These are phyloP conservation scores for Crithidia expoeki DNA, from an alignment of 208 protist genomes.

Conservation along the genomic window DNA sequence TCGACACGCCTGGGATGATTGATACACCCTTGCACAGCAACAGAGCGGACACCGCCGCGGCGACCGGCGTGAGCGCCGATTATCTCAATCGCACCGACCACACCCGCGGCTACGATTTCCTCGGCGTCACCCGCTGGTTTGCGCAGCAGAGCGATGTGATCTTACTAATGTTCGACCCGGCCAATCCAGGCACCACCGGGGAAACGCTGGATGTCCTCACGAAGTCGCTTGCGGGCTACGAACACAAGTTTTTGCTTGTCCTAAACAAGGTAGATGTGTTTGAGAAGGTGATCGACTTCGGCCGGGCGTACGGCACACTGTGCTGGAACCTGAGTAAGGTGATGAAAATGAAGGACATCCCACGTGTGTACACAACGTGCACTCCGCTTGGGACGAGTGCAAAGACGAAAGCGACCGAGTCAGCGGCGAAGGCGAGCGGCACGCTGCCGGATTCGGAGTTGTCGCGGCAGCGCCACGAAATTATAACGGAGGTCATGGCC, in stretches of 20 bases:
- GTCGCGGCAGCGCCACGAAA: constrained; percentile 54
- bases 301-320: constrained; percentile 84
- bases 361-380: constrained; percentile 91
- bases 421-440: background rate
- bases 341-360: constrained; percentile 89
- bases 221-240: constrained; percentile 77
- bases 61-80: background rate
- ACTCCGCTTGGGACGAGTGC: constrained; percentile 30
- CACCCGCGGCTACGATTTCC: constrained; percentile 89
- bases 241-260: constrained; percentile 91
- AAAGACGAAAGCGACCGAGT: background rate
- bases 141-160: constrained; percentile 89
- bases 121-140: constrained; percentile 85
- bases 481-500: constrained; percentile 58
- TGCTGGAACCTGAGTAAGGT: constrained; percentile 94
- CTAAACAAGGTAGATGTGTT: constrained; percentile 92
- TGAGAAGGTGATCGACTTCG: constrained; percentile 89
- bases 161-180: constrained; percentile 91
- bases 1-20: constrained; percentile 94
- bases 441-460: constrained; percentile 56
- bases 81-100: constrained; percentile 32
- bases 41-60: constrained; percentile 32
- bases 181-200: constrained; percentile 88
- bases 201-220: constrained; percentile 92
- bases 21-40: constrained; percentile 78